These are phyloP conservation scores for Jatropha podagrica DNA, from an alignment of 441 rosid genomes.

Conservation along the genomic window DNA sequence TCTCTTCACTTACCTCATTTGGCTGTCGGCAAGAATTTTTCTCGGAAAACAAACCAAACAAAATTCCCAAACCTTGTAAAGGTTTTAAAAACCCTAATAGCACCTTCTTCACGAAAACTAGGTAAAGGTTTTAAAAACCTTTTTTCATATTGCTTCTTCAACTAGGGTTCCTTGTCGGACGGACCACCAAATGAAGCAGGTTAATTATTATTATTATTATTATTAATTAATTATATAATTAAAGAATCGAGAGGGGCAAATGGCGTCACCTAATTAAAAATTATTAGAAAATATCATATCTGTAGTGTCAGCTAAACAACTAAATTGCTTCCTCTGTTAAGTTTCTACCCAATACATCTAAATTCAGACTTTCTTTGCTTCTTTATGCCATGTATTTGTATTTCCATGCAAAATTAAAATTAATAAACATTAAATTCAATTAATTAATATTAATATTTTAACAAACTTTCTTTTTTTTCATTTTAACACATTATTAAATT, in stretches of 20 bases:
- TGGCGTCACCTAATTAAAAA: constrained; percentile 41
- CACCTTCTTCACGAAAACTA: constrained; percentile 30
- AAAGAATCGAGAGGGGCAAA: constrained; percentile 24
- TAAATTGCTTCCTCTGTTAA: constrained; percentile 53
- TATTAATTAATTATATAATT: constrained; percentile 12
- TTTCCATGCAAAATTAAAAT: constrained; percentile 32
- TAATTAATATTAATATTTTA: too few species aligned
- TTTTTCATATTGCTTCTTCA: constrained; percentile 42
- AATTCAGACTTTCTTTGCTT: constrained; percentile 56
- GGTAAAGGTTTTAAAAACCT: neutral
- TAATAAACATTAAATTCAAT: neutral
- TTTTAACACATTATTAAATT: too few species aligned
- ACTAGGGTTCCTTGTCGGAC: constrained; percentile 53
- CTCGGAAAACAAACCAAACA: constrained; percentile 15
- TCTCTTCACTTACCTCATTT: constrained; percentile 27
- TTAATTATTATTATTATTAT: constrained; percentile 2
- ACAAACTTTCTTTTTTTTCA: too few species aligned
- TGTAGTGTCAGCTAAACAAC: constrained; percentile 53
- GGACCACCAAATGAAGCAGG: constrained; percentile 40
- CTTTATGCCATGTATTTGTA: constrained; percentile 40
- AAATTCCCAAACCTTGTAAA: neutral
- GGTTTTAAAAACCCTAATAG: neutral
- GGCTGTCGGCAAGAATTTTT: constrained; percentile 37
- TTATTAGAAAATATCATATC: constrained; percentile 27
- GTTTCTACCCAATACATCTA: constrained; percentile 73